Evolutionary conservation across 1,284 basidiomycete genomes (phyloP).

Genomic region (Pseudozyma sp.): DNA sequence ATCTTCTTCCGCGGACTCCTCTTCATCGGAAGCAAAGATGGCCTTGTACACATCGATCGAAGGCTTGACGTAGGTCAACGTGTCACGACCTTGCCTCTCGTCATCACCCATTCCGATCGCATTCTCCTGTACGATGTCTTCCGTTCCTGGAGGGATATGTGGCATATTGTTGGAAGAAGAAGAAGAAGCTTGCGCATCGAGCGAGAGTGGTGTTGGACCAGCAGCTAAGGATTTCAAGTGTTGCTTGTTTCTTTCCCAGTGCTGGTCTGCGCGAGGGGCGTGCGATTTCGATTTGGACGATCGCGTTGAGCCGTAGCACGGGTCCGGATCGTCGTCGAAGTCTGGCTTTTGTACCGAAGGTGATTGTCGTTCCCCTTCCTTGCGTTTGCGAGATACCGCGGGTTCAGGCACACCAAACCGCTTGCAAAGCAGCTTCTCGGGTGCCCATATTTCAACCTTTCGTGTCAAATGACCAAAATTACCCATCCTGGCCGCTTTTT

Average conservation of each 20-base stretch:
- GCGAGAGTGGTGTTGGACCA: conserved; percentile 39
- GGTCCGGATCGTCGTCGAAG: conserved; percentile 22
- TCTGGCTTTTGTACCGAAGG: background rate
- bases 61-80: conserved; percentile 85
- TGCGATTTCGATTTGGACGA: conserved; percentile 10
- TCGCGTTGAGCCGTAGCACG: conserved; percentile 21
- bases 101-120: conserved; percentile 86
- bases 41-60: conserved; percentile 91
- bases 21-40: conserved; percentile 73
- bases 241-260: conserved; percentile 41
- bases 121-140: background rate
- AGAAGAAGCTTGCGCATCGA: conserved; percentile 26
- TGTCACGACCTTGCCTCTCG: conserved; percentile 84
- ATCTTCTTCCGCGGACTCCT: conserved; percentile 84
- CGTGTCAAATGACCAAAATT: conserved; percentile 89
- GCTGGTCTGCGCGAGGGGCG: conserved; percentile 17
- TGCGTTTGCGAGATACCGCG: conserved; percentile 10
- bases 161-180: background rate
- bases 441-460: conserved; percentile 80
- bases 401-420: conserved; percentile 93
- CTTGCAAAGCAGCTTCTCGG: conserved; percentile 85
- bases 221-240: conserved; percentile 32
- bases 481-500: conserved; percentile 82
- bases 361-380: background rate
- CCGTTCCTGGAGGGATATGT: background rate